Base-by-base conservation (phyloP, 2,329 filamentous ascomycete species). In the Phialophora tarda region DNA sequence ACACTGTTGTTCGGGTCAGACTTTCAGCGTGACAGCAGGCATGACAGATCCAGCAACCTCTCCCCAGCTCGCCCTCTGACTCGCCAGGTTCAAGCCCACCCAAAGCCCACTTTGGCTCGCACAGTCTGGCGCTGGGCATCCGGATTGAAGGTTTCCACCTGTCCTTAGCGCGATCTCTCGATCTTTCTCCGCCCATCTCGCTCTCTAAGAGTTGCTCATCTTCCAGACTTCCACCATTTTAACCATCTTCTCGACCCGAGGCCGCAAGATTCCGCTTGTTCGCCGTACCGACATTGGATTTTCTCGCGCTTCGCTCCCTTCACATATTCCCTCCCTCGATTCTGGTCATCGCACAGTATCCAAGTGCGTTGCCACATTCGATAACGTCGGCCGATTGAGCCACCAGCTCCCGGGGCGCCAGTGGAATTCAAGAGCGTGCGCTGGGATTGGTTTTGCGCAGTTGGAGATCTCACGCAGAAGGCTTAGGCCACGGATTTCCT, bases 141-240 rank as follows among this genome's bases (percentile, higher is more conserved):
- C 64, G 60, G 55, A 60, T 61, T 66, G 47, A 57, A 55, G 47
- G 30, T 57, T 50, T 57, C 48, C 61, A 57, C 53, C 55, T 56
- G 51, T 28, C 50, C 59, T 62, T 67, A 71, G 67, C 65, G 71
- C 72, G 71, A 71, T 71, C 69, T 71, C 64, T 69, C 69, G 70
- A 71, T 73, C 69, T 69, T 73, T 72, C 71, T 72, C 69, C 68
- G 61, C 69, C 65, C 70, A 72, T 71, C 67, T 71, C 67, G 70
- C 70, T 69, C 68, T 69, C 67, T 70, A 68, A 69, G 67, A 71
- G 60, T 71, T 68, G 69, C 69, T 71, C 66, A 62, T 68, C 67
- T 68, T 69, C 66, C 69, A 59, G 57, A 65, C 67, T 66, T 69
- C 64, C 65, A 65, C 59, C 55, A 54, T 54, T 65, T 51, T 62